A percentile compares a stretch with the other conserved stretches of the same genome.
These are phyloP conservation scores for Penicillium silybi DNA, from an alignment of 495 filamentous ascomycete species.

Conservation along the genomic window DNA sequence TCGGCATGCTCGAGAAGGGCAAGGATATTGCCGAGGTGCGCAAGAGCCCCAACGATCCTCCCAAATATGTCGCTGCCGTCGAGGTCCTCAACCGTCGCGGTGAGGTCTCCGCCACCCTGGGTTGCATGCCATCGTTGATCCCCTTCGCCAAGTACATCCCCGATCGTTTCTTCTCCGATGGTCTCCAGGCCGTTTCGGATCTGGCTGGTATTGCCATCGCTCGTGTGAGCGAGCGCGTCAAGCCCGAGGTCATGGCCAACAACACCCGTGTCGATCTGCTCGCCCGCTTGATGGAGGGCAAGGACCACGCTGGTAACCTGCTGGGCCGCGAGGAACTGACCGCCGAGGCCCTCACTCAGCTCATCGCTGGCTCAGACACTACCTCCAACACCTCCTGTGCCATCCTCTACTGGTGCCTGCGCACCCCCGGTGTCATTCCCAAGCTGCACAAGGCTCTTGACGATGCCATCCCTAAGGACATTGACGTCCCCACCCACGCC, in stretches of 20 bases:
- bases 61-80: slow-evolving; percentile 47
- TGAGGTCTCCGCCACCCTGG: slow-evolving; percentile 50
- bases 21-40: slow-evolving; percentile 60
- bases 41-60: slow-evolving; percentile 37
- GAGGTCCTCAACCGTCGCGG: slow-evolving; percentile 54
- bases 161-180: slow-evolving; percentile 50
- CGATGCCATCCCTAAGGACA: slow-evolving; percentile 53
- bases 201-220: slow-evolving; percentile 68
- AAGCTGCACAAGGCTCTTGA: slow-evolving; percentile 75
- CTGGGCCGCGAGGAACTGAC: slow-evolving; percentile 77
- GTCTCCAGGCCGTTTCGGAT: slow-evolving; percentile 46
- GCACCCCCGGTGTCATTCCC: slow-evolving; percentile 65
- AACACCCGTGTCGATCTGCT: slow-evolving; percentile 73
- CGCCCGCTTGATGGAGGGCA: slow-evolving; percentile 79
- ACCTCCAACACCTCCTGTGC: slow-evolving; percentile 89
- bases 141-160: slow-evolving; percentile 51
- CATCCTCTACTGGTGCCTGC: slow-evolving; percentile 69
- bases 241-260: slow-evolving; percentile 53
- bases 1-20: slow-evolving; percentile 52
- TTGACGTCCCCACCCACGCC: slow-evolving; percentile 64
- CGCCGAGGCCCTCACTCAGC: slow-evolving; percentile 82
- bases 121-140: slow-evolving; percentile 42
- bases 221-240: slow-evolving; percentile 68
- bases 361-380: slow-evolving; percentile 89
- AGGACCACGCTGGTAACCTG: slow-evolving; percentile 70